Evolutionary conservation across 192 early-diverging fungal species (phyloP).

Genomic region (Coemansia sp.): DNA sequence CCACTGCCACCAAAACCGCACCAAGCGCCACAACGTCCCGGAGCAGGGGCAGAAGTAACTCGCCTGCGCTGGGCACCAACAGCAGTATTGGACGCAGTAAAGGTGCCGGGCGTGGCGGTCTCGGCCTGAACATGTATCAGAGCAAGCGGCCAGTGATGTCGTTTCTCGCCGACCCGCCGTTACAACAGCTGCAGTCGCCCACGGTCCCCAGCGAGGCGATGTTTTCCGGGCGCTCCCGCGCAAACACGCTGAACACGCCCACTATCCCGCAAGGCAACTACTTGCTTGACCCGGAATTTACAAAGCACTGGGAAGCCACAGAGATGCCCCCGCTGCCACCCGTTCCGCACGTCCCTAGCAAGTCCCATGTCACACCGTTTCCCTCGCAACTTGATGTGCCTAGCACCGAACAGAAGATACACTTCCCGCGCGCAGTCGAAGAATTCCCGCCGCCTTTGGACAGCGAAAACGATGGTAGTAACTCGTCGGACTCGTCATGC

Average conservation of each 20-base stretch:
- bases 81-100: conserved; percentile 3
- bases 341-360: conserved; percentile 16
- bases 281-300: conserved; percentile 36
- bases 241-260: conserved; percentile 4
- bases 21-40: not conserved
- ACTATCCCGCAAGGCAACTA: conserved; percentile 21
- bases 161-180: conserved; percentile 9
- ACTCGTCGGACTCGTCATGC: not conserved
- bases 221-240: conserved; percentile 16
- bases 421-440: conserved; percentile 34
- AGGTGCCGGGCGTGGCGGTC: conserved; percentile 10
- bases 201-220: conserved; percentile 28
- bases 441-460: conserved; percentile 2
- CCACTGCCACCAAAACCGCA: not conserved
- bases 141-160: conserved; percentile 8
- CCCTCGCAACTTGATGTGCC: conserved; percentile 11
- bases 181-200: conserved; percentile 37
- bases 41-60: conserved; percentile 12
- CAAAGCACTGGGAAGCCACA: conserved; percentile 21
- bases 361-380: conserved; percentile 9
- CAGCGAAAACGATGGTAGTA: not conserved
- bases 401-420: conserved; percentile 11
- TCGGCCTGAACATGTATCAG: conserved; percentile 19
- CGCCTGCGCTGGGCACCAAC: conserved; percentile 1
- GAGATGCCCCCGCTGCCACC: conserved; percentile 38